A percentile compares a stretch with the other conserved stretches of the same genome.
phyloP scores from a whole-genome alignment of 768 basidiomycete genomes.

The Lepiota brunneoincarnata region DNA sequence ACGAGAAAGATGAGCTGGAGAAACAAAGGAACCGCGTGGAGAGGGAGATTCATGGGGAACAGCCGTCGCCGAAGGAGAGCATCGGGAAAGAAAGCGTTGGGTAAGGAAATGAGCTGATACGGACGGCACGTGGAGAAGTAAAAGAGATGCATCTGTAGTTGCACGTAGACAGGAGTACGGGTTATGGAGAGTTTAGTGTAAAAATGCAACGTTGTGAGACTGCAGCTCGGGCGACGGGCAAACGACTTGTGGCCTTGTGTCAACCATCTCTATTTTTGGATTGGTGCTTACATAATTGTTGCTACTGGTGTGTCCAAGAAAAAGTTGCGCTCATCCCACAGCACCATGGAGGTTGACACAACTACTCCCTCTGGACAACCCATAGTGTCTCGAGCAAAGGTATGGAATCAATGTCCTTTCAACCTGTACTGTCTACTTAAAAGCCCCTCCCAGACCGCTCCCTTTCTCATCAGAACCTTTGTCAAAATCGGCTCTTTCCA shows the following conservation, averaged over 20 bases:
- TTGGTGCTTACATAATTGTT: conserved; percentile 3
- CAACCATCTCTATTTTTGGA: neutral
- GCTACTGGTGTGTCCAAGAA: neutral
- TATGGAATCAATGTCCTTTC: conserved; percentile 15
- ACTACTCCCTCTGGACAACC: conserved; percentile 41
- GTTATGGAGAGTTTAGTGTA: too few relatives aligned
- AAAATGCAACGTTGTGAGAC: too few relatives aligned
- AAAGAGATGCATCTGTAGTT: neutral
- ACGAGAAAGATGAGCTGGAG: conserved; percentile 38
- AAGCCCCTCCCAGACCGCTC: conserved; percentile 53
- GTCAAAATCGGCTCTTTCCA: conserved; percentile 82
- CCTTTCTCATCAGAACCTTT: conserved; percentile 81
- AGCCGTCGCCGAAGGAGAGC: conserved; percentile 1
- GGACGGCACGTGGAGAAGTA: neutral
- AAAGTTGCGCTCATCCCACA: neutral
- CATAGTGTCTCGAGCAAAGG: conserved; percentile 58
- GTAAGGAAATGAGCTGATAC: neutral
- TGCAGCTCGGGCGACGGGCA: too few relatives aligned
- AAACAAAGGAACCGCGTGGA: conserved; percentile 41
- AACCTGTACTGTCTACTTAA: neutral
- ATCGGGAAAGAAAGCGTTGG: neutral
- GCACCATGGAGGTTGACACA: conserved; percentile 17
- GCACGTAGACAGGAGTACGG: too few relatives aligned
- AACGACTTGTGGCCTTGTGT: too few relatives aligned
- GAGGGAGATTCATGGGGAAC: conserved; percentile 31